Conservation (phyloP, 495 filamentous ascomycete genomes). For the Parmelia sp. region DNA sequence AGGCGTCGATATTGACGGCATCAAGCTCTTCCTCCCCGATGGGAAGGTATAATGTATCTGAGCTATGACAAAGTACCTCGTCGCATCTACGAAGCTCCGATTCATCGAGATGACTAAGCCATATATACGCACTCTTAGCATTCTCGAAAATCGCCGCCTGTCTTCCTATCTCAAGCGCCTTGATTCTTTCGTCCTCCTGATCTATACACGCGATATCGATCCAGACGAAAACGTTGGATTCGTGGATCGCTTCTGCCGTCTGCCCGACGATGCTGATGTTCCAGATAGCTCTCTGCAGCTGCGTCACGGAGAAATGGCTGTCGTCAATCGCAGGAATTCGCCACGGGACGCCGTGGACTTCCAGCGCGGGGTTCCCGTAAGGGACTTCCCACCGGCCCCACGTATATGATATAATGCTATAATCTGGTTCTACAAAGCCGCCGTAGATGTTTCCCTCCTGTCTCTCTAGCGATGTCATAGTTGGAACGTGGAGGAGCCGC, state of each 20-base stretch:
- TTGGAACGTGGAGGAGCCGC: constrained; percentile 8
- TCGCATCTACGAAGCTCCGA: not conserved
- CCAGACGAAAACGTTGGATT: constrained; percentile 4
- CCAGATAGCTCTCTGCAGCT: constrained; percentile 4
- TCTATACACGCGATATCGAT: constrained; percentile 13
- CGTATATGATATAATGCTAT: constrained; percentile 6
- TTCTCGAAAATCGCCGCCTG: constrained; percentile 7
- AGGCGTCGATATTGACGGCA: not conserved
- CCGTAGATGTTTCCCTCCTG: constrained; percentile 4
- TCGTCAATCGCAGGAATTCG: not conserved
- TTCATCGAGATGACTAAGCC: not conserved
- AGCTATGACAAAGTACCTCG: not conserved
- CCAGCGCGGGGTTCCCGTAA: constrained; percentile 6
- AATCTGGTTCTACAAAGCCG: not conserved
- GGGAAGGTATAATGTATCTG: not conserved
- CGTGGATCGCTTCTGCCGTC: no score
- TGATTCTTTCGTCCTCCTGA: constrained; percentile 2
- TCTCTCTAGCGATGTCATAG: constrained; percentile 11
- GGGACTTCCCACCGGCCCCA: constrained; percentile 5
- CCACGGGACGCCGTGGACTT: not conserved
- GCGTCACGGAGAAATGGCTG: not conserved
- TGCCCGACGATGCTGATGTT: not conserved
- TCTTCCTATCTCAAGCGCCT: constrained; percentile 2
- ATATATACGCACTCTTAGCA: not conserved
- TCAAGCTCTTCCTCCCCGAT: not conserved